Conservation (phyloP, 805 yeast species). For the Ogataea zsoltii region DNA sequence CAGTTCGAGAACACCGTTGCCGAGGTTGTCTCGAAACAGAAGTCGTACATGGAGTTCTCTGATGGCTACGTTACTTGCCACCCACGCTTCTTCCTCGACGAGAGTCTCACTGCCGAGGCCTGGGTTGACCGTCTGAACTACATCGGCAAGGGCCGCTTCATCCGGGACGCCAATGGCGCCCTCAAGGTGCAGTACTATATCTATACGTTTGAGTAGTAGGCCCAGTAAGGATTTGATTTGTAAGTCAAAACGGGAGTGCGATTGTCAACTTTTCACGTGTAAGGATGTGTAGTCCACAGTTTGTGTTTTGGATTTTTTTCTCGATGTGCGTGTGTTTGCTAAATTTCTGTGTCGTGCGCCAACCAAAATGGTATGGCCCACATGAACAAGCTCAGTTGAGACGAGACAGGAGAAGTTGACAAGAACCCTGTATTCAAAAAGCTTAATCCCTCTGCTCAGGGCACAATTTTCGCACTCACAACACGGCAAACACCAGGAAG, state of each 20-base stretch:
- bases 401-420: neutral
- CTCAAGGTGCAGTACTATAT: constrained; percentile 57
- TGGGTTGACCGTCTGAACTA: constrained; percentile 55
- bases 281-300: neutral
- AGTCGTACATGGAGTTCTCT: constrained; percentile 37
- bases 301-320: neutral
- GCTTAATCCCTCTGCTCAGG: neutral
- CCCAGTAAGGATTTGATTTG: too few species aligned
- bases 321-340: neutral
- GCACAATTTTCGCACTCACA: too few species aligned
- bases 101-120: constrained; percentile 41
- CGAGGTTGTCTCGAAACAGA: constrained; percentile 38
- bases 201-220: constrained; percentile 39
- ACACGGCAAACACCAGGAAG: neutral
- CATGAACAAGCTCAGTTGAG: neutral
- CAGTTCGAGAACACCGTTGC: constrained; percentile 37
- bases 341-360: neutral
- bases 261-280: neutral
- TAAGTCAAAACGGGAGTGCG: too few species aligned
- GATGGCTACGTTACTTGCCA: constrained; percentile 51
- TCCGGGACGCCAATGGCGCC: constrained; percentile 45
- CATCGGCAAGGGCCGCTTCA: constrained; percentile 60
- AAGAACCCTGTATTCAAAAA: neutral
- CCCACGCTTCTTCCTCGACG: constrained; percentile 47
- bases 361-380: neutral